Percentiles rank a stretch among this genome's conserved stretches.
phyloP scores from a whole-genome alignment of 768 basidiomycete genomes.

The Leucosporidium yakuticum region DNA sequence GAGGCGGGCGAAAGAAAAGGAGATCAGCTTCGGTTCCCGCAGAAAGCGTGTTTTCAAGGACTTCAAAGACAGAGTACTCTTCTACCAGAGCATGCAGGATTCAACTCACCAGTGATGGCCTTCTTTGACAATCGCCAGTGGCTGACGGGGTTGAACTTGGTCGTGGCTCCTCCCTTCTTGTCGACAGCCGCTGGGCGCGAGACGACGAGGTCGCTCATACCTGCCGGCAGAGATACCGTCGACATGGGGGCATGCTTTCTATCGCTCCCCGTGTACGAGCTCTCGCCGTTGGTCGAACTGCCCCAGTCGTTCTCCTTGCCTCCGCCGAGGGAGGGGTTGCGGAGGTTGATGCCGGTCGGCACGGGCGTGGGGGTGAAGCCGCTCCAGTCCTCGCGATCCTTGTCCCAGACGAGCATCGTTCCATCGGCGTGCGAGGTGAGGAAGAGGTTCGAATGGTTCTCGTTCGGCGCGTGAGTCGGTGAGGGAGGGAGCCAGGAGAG shows the following conservation, averaged over 20 bases:
- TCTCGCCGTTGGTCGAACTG: neutral
- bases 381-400: conserved; percentile 68
- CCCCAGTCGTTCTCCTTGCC: conserved; percentile 22
- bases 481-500: conserved; percentile 76
- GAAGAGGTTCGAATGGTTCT: conserved; percentile 57
- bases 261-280: conserved; percentile 47
- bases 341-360: neutral
- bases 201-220: conserved; percentile 38
- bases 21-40: neutral
- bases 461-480: conserved; percentile 2
- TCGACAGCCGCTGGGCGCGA: conserved; percentile 44
- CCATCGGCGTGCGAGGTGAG: conserved; percentile 84
- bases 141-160: conserved; percentile 65
- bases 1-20: neutral
- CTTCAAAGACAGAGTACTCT: neutral
- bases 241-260: conserved; percentile 76
- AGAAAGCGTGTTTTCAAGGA: no score
- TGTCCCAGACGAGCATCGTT: conserved; percentile 81
- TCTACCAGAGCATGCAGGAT: neutral
- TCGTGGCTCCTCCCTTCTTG: conserved; percentile 63
- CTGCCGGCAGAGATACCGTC: conserved; percentile 45
- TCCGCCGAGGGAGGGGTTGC: neutral
- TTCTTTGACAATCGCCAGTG: conserved; percentile 77
- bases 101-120: conserved; percentile 60
- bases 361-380: conserved; percentile 40